Base-by-base conservation (phyloP, 495 filamentous ascomycete genomes). In the Penicillium simplicissimum region DNA sequence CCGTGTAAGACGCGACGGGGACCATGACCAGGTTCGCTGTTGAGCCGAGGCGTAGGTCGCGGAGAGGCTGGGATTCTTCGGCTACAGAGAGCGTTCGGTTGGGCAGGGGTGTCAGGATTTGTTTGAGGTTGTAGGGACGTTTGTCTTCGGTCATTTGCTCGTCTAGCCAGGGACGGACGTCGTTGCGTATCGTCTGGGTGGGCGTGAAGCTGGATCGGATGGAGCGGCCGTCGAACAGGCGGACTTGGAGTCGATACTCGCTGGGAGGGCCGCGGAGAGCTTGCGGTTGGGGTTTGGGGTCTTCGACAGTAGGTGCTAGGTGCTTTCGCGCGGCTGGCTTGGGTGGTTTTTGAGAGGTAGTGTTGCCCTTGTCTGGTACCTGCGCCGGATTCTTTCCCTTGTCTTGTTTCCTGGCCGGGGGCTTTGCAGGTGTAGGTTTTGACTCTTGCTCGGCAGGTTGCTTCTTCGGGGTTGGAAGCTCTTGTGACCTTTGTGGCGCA, bases 1-100 rank as follows among this genome's bases (percentile, higher is more conserved):
- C 76, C 0, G 82, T 81, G 61, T 83, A 88, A 4, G 79, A 83
- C 23, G 80, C 72, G 2, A 89, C 84, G 0, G 90, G 89, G 2
- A 96, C 81, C 56, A 97, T 84, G 40, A 97, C 90, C 1, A 98
- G 79, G 4, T 89, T 98, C 3, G 92, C 89, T 1, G 84, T 90
- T 0, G 94, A 92, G 7, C 84, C 80, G 1, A 96, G 79, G 9
- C 85, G 88, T 14, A 97, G 77, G 2, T 87, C 84, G 13, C 76
- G 71, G 0, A 97, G 81, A 0, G 82, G 80, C 43, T 86, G 78
- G 34, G 82, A 82, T 69, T 97, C 95, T 42, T 97, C 92, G 1
- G 84, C 76, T 8, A 88, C 80, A 42, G 86, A 84, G 53, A 98
- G 83, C 8, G 83, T 84, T 53, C 82, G 85, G 67, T 87, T 95